Base-by-base conservation (phyloP, 768 basidiomycete species). In the Boletus sp. region DNA sequence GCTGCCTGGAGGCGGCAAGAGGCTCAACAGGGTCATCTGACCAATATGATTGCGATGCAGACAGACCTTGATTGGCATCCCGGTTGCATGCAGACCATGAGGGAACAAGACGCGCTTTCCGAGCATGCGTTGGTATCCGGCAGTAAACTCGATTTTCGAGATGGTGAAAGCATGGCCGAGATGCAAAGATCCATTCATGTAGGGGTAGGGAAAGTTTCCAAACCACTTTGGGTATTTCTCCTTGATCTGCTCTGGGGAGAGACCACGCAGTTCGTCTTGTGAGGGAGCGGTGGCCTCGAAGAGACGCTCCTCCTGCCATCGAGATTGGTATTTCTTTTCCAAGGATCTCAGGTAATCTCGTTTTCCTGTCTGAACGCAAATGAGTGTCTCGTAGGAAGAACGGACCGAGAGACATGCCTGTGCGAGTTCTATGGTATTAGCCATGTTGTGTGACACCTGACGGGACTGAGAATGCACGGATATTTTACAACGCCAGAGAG, bases 131-230 rank as follows among this genome's bases (percentile, higher is more conserved):
- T 99, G 87, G 74, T 91, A 98, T 30, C 97, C 97, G 36, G 96
- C 90, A 1, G 87, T 85, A 65, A 98, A 99, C 71, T 99, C 97
- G 71, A 98, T 88, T 77, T 99, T 99, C 54, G 92, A 94, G 75
- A 98, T 92, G 40, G 94, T 95, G 76, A 99, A 99, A 1, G 90
- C 96, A 75, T 99, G 97, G 24, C 97, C 97, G 28, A 98, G 80
- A 74, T 99, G 97, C 64, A 98, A 79, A 64, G 90, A 92, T 45
- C 97, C 97, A 67, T 99, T 99, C 94, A 98, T 98, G 80, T 99
- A 99, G 1, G 94, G 92, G 76, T 80, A 97, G 50, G 95, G 95
- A 73, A 90, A 96, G 75, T 86, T 97, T 52, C 96, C 97, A 70
- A 98, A 90, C 93, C 95, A 98, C 78, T 98, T 98, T 18, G 95